A percentile compares a stretch with the other conserved stretches of the same genome.
Evolutionary conservation across 176 grass and related monocot genomes (phyloP).

Genomic region (Avena eriantha): DNA sequence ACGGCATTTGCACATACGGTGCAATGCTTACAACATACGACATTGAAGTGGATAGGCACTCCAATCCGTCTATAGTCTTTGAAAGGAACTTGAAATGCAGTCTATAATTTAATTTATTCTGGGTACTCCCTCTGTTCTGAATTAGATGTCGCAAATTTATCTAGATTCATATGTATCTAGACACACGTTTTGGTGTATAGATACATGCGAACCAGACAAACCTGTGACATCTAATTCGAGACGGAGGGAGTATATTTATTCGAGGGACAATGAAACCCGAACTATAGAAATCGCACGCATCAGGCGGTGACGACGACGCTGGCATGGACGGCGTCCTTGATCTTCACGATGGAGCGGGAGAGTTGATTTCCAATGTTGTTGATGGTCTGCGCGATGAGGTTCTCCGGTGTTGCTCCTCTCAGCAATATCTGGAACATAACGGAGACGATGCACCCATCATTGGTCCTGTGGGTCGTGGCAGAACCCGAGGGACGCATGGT

Average conservation of each 20-base stretch:
- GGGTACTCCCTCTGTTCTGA: no score
- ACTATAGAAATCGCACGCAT: neutral
- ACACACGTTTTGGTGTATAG: no score
- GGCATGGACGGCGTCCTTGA: slow-evolving; percentile 38
- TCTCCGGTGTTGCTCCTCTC: neutral
- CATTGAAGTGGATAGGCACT: neutral
- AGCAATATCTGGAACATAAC: slow-evolving; percentile 29
- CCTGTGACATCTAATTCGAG: no score
- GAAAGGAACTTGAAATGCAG: neutral
- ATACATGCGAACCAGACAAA: no score
- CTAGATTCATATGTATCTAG: no score
- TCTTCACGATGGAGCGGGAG: slow-evolving; percentile 44
- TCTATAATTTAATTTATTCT: neutral
- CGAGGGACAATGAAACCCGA: neutral
- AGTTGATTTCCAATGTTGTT: slow-evolving; percentile 31
- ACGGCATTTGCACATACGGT: neutral
- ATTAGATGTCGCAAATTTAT: no score
- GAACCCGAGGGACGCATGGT: neutral
- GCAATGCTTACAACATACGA: neutral
- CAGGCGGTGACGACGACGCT: neutral
- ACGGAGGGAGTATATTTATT: neutral
- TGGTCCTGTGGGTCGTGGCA: neutral
- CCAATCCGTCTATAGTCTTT: neutral
- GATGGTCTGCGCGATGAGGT: neutral
- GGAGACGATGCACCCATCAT: slow-evolving; percentile 38